A percentile compares a stretch with the other conserved stretches of the same genome.
Conservation (phyloP, 495 filamentous ascomycete genomes). For the Penicillium malachiteum region DNA sequence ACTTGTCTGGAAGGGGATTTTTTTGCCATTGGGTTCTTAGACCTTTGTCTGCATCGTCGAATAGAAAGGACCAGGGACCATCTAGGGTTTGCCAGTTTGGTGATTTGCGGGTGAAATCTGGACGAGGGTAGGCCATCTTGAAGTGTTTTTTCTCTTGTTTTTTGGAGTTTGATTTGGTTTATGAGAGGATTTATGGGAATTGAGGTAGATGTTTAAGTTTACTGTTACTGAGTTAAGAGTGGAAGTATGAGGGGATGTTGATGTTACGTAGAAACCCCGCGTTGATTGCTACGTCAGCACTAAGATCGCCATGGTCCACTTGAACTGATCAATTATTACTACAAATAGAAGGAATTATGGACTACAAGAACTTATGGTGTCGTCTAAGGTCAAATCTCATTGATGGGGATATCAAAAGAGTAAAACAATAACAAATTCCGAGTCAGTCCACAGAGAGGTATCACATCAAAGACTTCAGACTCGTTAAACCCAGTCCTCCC, state of each 20-base stretch:
- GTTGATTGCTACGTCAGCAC: slow-evolving; percentile 14
- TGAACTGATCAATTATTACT: neutral
- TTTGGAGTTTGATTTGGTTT: neutral
- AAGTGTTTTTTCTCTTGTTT: slow-evolving; percentile 40
- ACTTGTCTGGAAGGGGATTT: slow-evolving; percentile 20
- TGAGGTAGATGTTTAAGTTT: neutral
- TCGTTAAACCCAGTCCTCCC: slow-evolving; percentile 11
- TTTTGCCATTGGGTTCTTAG: slow-evolving; percentile 34
- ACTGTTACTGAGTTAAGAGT: neutral
- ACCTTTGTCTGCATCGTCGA: slow-evolving; percentile 56
- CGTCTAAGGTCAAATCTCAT: slow-evolving; percentile 22
- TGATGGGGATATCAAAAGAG: slow-evolving; percentile 25
- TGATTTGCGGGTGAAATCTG: slow-evolving; percentile 52
- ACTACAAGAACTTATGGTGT: neutral
- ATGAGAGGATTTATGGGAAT: neutral
- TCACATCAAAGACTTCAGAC: slow-evolving; percentile 11
- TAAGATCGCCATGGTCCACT: slow-evolving; percentile 4
- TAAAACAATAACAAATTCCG: slow-evolving; percentile 10
- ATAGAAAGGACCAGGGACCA: slow-evolving; percentile 55
- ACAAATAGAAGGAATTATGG: neutral
- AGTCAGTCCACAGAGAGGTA: slow-evolving; percentile 4
- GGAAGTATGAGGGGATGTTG: neutral
- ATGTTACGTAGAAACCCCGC: neutral
- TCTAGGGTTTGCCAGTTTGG: slow-evolving; percentile 55
- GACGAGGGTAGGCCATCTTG: slow-evolving; percentile 39